Percentiles rank a stretch among this genome's conserved stretches.
These are phyloP conservation scores for Geotrichum aggregatum DNA, from an alignment of 1,139 yeast species.

Conservation along the genomic window DNA sequence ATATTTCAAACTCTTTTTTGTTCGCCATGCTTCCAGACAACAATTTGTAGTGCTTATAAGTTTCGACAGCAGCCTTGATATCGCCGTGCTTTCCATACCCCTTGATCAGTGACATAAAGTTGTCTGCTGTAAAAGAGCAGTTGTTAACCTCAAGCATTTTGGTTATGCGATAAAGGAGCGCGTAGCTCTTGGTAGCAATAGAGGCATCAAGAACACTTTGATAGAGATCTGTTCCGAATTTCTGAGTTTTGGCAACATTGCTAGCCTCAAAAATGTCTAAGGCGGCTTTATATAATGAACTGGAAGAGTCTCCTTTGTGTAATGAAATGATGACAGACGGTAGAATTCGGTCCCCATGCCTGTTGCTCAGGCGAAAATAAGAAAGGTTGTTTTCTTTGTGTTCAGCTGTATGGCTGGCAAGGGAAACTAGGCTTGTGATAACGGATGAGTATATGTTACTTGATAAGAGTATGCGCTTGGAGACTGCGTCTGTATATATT, in stretches of 20 bases:
- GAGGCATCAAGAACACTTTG: slow-evolving; percentile 25
- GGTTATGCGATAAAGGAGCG: slow-evolving; percentile 17
- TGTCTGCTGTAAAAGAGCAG: slow-evolving; percentile 17
- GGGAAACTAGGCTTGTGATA: slow-evolving; percentile 29
- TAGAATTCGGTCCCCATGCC: slow-evolving; percentile 22
- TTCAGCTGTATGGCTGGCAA: slow-evolving; percentile 24
- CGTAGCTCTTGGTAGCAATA: slow-evolving; percentile 20
- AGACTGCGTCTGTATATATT: slow-evolving; percentile 12
- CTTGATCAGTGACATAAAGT: slow-evolving; percentile 21
- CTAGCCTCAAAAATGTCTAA: slow-evolving; percentile 33
- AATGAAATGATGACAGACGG: slow-evolving; percentile 17
- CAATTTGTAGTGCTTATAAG: slow-evolving; percentile 20
- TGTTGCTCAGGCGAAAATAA: slow-evolving; percentile 14
- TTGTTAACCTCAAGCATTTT: slow-evolving; percentile 15
- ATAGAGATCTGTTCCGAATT: slow-evolving; percentile 25
- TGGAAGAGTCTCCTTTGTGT: slow-evolving; percentile 24
- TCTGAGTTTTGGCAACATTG: slow-evolving; percentile 27
- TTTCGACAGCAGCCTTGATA: slow-evolving; percentile 23
- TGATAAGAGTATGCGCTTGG: slow-evolving; percentile 9
- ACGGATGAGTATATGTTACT: slow-evolving; percentile 35
- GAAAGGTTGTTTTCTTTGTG: slow-evolving; percentile 11
- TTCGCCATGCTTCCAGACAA: slow-evolving; percentile 9
- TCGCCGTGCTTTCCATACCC: slow-evolving; percentile 26
- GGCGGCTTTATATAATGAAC: slow-evolving; percentile 30
- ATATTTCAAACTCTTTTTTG: slow-evolving; percentile 24